Evolutionary conservation across 2,329 filamentous ascomycete genomes (phyloP).

Genomic region (Tolypocladium album): DNA sequence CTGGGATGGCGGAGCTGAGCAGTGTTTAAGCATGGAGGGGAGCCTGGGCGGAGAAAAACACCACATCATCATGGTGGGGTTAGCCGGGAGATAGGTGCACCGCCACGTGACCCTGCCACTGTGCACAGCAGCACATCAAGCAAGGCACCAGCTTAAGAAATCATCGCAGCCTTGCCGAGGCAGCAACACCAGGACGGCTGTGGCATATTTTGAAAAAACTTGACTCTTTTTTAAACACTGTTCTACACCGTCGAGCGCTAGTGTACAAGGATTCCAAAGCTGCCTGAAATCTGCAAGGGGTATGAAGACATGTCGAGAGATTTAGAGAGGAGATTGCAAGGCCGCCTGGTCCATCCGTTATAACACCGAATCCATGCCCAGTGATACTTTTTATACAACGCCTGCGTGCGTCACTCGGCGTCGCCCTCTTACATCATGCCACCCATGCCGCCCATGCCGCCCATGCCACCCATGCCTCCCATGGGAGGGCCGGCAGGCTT

Average conservation of each 20-base stretch:
- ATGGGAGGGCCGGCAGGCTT: constrained; percentile 56
- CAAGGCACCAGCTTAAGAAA: background rate
- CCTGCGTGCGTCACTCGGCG: constrained; percentile 6
- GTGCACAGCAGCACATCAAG: too few species aligned
- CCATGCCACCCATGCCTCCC: constrained; percentile 62
- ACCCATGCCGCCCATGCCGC: constrained; percentile 49
- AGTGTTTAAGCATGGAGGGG: constrained; percentile 8
- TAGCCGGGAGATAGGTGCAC: constrained; percentile 14
- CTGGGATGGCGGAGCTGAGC: background rate
- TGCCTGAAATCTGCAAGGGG: constrained; percentile 16
- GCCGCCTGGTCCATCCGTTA: constrained; percentile 17
- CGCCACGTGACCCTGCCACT: constrained; percentile 17
- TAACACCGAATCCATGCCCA: constrained; percentile 40
- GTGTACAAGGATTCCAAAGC: constrained; percentile 19
- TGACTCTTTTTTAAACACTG: constrained; percentile 10
- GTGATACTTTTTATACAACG: constrained; percentile 17
- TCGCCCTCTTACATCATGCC: constrained; percentile 46
- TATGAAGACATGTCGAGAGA: constrained; percentile 16
- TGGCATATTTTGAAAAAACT: background rate
- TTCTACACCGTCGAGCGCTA: constrained; percentile 22
- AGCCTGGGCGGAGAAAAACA: constrained; percentile 21
- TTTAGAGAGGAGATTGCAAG: constrained; percentile 24
- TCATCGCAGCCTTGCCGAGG: constrained; percentile 7
- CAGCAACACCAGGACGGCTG: background rate
- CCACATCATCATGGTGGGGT: constrained; percentile 19